These are phyloP conservation scores for Skeletonema tropicum DNA, from an alignment of 108 stramenopile species.

Conservation along the genomic window DNA sequence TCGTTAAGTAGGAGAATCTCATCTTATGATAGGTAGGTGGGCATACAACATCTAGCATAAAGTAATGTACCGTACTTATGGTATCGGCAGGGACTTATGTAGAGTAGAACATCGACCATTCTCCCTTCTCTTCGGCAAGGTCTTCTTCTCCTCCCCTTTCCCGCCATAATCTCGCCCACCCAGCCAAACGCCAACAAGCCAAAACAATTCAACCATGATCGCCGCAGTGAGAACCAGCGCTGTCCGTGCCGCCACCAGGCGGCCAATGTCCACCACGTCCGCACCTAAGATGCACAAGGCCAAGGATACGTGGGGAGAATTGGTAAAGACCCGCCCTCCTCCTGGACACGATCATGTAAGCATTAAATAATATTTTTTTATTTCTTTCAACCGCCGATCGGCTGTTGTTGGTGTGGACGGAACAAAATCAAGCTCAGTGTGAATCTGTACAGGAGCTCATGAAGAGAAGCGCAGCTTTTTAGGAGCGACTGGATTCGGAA, in stretches of 20 bases:
- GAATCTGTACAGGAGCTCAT: not conserved
- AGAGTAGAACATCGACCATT: too few species aligned
- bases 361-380: not conserved
- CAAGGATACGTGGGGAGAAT: slow-evolving; percentile 64
- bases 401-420: slow-evolving; percentile 1
- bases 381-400: not conserved
- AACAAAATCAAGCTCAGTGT: not conserved
- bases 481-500: not conserved
- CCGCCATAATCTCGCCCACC: not conserved
- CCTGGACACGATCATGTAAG: slow-evolving; percentile 66
- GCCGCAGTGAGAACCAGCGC: slow-evolving; percentile 13
- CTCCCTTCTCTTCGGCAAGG: too few species aligned
- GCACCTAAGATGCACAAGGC: slow-evolving; percentile 84
- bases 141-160: too few species aligned
- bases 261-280: slow-evolving; percentile 56
- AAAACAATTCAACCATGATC: not conserved
- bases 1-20: too few species aligned
- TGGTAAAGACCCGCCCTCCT: slow-evolving; percentile 72
- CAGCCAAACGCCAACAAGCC: not conserved
- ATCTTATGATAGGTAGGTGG: too few species aligned
- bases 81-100: too few species aligned
- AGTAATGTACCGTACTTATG: too few species aligned
- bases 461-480: not conserved
- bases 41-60: too few species aligned
- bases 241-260: slow-evolving; percentile 43